phyloP scores from a whole-genome alignment of 495 filamentous ascomycete species.

The Neurospora sp. region DNA sequence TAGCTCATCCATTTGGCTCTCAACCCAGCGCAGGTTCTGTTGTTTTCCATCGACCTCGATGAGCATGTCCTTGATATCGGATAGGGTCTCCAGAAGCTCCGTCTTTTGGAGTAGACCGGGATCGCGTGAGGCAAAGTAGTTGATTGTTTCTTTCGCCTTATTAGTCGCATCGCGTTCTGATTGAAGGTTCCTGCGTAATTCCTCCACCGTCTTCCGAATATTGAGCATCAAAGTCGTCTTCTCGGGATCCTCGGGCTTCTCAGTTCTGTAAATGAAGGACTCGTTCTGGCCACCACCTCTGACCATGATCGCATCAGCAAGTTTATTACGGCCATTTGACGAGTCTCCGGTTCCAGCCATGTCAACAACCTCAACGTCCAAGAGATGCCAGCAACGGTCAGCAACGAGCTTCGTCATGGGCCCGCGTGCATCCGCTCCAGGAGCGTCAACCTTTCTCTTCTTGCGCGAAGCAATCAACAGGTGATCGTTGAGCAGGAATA shows the following conservation, averaged over 20 bases:
- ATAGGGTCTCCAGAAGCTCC: conserved; percentile 55
- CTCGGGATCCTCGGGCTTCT: conserved; percentile 60
- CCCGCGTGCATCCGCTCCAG: conserved; percentile 47
- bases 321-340: conserved; percentile 48
- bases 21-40: conserved; percentile 90
- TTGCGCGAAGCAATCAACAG: conserved; percentile 81
- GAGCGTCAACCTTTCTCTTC: conserved; percentile 70
- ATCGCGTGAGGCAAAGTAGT: conserved; percentile 66
- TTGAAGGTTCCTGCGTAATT: conserved; percentile 69
- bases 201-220: conserved; percentile 85
- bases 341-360: conserved; percentile 55
- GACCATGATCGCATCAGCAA: conserved; percentile 83
- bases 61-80: conserved; percentile 64
- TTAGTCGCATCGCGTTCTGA: conserved; percentile 74
- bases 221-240: conserved; percentile 74
- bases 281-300: conserved; percentile 69
- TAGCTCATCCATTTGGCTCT: conserved; percentile 88
- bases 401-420: conserved; percentile 73
- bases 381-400: conserved; percentile 86
- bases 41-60: conserved; percentile 96
- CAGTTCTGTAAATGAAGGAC: conserved; percentile 83
- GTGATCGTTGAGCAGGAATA: conserved; percentile 92
- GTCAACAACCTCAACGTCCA: conserved; percentile 90
- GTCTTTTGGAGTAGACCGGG: conserved; percentile 63
- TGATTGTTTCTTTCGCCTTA: conserved; percentile 68